Base-by-base conservation (phyloP, 805 yeast genomes). In the Candida germanica region DNA sequence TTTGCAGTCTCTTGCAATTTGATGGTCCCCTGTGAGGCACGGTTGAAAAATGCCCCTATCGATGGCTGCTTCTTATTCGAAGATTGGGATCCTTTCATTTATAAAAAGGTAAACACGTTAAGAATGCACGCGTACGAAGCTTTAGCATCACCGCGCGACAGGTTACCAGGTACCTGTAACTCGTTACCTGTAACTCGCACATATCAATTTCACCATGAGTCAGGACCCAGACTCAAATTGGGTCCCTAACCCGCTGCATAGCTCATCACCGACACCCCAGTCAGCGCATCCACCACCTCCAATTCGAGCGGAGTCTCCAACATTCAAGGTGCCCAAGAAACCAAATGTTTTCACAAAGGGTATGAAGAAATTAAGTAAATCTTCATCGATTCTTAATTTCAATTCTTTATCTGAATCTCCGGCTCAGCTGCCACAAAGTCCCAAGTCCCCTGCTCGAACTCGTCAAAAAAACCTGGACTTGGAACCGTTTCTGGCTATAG, bases 401-500 rank as follows among this genome's bases (percentile, higher is more conserved):
- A 37, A 33, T 31, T 27, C 40, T 2, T 28, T 35, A 11, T 7
- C 27, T 9, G 31, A 24, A 3, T 21, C 14, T 13, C 23, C 27
- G 3, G n/a, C 15, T 2, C 26, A 27, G 18, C 31, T 30, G 2
- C 38, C 38, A 18, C 15, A 22, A n/a, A 18, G 22, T n/a, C 31
- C 29, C 21, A 15, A 15, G 4, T 22, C 22, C 25, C 32, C 32
- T 6, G 14, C 16, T 14, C 14, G 34, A 8, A 26, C 16, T 13
- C 9, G 7, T 15, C 13, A 2, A 16, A 26, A 17, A n/a, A 28
- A 9, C 24, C 16, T 33, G 23, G 29, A 29, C 8, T 13, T 16
- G 11, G 40, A 31, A 7, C 33, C 33, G 9, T 64, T 64, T 44
- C 69, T 61, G 29, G 66, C 71, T 12, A 55, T 66, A 17, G 58